A percentile compares a stretch with the other conserved stretches of the same genome.
Evolutionary conservation across 331 rosid genomes (phyloP).

Genomic region (Cydonia oblonga): DNA sequence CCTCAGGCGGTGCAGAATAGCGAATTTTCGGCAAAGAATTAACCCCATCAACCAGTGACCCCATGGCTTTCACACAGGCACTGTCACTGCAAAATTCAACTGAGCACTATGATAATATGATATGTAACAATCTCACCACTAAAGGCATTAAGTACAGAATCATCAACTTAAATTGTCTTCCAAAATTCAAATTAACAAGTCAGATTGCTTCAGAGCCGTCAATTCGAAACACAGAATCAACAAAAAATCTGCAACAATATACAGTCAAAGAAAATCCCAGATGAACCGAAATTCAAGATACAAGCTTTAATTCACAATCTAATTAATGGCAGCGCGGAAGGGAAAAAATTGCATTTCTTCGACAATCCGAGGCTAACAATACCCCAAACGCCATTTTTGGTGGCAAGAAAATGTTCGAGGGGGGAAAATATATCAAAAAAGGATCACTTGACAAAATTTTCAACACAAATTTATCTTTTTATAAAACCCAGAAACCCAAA

Average conservation of each 20-base stretch:
- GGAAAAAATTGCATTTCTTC: slow-evolving; percentile 17
- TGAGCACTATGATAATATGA: slow-evolving; percentile 20
- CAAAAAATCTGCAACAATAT: slow-evolving; percentile 22
- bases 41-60: slow-evolving; percentile 39
- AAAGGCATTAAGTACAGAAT: slow-evolving; percentile 25
- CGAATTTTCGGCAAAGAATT: slow-evolving; percentile 36
- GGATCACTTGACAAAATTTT: slow-evolving; percentile 13
- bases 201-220: slow-evolving; percentile 5
- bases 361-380: slow-evolving; percentile 1
- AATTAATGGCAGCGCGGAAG: slow-evolving; percentile 6
- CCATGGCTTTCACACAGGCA: slow-evolving; percentile 38
- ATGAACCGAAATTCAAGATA: slow-evolving; percentile 23
- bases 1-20: slow-evolving; percentile 30
- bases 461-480: background rate
- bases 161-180: slow-evolving; percentile 23
- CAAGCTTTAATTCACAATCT: slow-evolving; percentile 18
- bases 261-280: slow-evolving; percentile 23
- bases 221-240: slow-evolving; percentile 18
- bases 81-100: slow-evolving; percentile 31
- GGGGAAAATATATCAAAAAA: background rate
- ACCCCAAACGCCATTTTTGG: no score
- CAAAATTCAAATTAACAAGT: background rate
- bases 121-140: slow-evolving; percentile 2
- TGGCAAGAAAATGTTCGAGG: no score
- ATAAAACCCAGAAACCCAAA: slow-evolving; percentile 20